Evolutionary conservation across 148 eudicot species (phyloP).

Genomic region (Diospyros lotus): DNA sequence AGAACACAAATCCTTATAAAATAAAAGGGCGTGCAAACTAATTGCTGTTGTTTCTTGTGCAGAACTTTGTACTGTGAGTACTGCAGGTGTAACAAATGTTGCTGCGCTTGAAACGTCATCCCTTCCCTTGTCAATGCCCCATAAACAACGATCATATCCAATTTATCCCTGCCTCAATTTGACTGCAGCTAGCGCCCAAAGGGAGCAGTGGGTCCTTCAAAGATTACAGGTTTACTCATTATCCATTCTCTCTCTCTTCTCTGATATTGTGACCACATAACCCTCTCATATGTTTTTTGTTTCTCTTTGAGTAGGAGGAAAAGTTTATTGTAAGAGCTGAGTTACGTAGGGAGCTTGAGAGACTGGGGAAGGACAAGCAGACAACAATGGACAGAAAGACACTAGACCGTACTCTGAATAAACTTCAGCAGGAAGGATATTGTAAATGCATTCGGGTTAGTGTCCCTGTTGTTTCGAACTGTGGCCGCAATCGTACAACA

Average conservation of each 20-base stretch:
- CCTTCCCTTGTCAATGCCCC: slow-evolving; percentile 31
- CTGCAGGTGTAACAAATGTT: slow-evolving; percentile 22
- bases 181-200: slow-evolving; percentile 39
- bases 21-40: slow-evolving; percentile 9
- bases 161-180: slow-evolving; percentile 67
- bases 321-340: slow-evolving; percentile 74
- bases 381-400: slow-evolving; percentile 81
- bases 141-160: slow-evolving; percentile 51
- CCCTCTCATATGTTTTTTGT: not conserved
- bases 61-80: slow-evolving; percentile 28
- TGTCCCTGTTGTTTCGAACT: slow-evolving; percentile 75
- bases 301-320: slow-evolving; percentile 50
- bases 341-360: slow-evolving; percentile 74
- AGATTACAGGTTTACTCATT: slow-evolving; percentile 57
- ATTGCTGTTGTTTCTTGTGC: slow-evolving; percentile 23
- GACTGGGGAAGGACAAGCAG: slow-evolving; percentile 60
- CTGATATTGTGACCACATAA: slow-evolving; percentile 8
- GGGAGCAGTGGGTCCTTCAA: slow-evolving; percentile 85
- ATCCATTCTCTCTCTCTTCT: slow-evolving; percentile 4
- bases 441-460: slow-evolving; percentile 58
- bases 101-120: slow-evolving; percentile 30
- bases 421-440: slow-evolving; percentile 69
- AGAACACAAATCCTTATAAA: slow-evolving; percentile 13
- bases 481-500: slow-evolving; percentile 49
- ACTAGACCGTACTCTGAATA: slow-evolving; percentile 56